phyloP scores from a whole-genome alignment of 768 basidiomycete species.

The Pulveroboletus frians region DNA sequence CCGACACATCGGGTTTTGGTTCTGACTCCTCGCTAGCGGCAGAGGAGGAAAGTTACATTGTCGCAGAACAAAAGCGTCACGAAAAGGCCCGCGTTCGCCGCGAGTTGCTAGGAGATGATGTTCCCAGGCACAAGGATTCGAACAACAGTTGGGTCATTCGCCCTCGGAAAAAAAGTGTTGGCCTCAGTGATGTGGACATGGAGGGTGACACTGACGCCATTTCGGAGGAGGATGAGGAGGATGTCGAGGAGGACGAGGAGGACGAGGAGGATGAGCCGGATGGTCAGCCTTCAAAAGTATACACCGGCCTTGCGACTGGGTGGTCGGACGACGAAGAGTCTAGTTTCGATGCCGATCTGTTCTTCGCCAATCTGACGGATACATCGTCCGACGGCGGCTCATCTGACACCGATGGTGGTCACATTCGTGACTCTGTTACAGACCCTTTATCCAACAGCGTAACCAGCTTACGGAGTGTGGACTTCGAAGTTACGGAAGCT shows the following conservation, averaged over 20 bases:
- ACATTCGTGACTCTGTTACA: slow-evolving; percentile 34
- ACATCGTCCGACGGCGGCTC: slow-evolving; percentile 35
- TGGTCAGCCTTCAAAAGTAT: slow-evolving; percentile 38
- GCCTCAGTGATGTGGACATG: slow-evolving; percentile 56
- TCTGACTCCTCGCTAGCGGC: slow-evolving; percentile 54
- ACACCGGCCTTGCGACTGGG: slow-evolving; percentile 63
- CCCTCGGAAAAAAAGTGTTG: slow-evolving; percentile 67
- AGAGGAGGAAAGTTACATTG: slow-evolving; percentile 59
- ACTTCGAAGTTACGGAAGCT: slow-evolving; percentile 61
- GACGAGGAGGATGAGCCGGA: slow-evolving; percentile 46
- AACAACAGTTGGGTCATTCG: slow-evolving; percentile 64
- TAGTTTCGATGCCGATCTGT: slow-evolving; percentile 76
- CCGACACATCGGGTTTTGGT: slow-evolving; percentile 36
- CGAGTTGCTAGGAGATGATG: slow-evolving; percentile 54
- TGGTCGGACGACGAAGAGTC: slow-evolving; percentile 80
- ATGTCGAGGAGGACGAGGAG: slow-evolving; percentile 36
- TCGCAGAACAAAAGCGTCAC: slow-evolving; percentile 41
- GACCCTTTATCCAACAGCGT: slow-evolving; percentile 24
- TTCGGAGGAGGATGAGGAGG: slow-evolving; percentile 58
- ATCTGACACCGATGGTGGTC: slow-evolving; percentile 43
- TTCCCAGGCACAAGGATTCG: slow-evolving; percentile 35
- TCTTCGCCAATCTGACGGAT: slow-evolving; percentile 75
- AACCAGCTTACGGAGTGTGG: slow-evolving; percentile 33
- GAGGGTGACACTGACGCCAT: slow-evolving; percentile 54
- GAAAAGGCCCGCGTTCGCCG: slow-evolving; percentile 53